Evolutionary conservation across 331 rosid genomes (phyloP), one percentile per base, ranked within the genome.

Genomic region (Malus hybrid): DNA sequence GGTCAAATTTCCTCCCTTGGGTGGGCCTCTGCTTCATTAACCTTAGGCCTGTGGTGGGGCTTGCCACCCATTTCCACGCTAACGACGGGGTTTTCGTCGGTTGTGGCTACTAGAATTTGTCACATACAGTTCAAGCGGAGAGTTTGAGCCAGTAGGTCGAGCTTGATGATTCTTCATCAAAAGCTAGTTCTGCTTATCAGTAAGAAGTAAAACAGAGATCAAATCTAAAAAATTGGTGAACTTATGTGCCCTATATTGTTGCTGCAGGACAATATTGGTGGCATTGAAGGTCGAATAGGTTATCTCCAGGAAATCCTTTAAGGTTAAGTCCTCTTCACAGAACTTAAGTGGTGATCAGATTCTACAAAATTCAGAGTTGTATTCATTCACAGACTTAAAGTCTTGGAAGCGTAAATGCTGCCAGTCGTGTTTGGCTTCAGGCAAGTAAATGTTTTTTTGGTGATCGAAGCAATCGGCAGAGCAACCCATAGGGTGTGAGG

Each of bases 301-400:
- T 0, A 0, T 14, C 0, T 48, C 55, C 0, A 48, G 0, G 1
- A 48, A 0, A 48, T 48, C 19, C 1, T 5, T 0, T 48, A 5
- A 0, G 1, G 7, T 48, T 48, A 1, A 48, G 55, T 48, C 55
- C 0, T 14, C 19, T 48, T 48, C 7, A 0, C 0, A 48, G 0
- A 48, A 15, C 19, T 48, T 48, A 36, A 48, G 55, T 0, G 2
- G 3, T 48, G 55, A 48, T 48, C 19, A 0, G 3, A 14, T 48
- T 48, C 19, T 48, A 48, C 55, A 48, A 48, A 48, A 3, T 48
- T 48, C 1, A 48, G 0, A 48, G 19, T 48, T 48, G 1, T 48
- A 48, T 48, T 48, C 55, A 48, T 14, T 48, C 55, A 48, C 0
- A 15, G 0, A 48, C 19, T 48, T 5, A 5, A 48, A 48, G 55